phyloP scores from a whole-genome alignment of 495 filamentous ascomycete species.

The Talaromyces proteolyticus region DNA sequence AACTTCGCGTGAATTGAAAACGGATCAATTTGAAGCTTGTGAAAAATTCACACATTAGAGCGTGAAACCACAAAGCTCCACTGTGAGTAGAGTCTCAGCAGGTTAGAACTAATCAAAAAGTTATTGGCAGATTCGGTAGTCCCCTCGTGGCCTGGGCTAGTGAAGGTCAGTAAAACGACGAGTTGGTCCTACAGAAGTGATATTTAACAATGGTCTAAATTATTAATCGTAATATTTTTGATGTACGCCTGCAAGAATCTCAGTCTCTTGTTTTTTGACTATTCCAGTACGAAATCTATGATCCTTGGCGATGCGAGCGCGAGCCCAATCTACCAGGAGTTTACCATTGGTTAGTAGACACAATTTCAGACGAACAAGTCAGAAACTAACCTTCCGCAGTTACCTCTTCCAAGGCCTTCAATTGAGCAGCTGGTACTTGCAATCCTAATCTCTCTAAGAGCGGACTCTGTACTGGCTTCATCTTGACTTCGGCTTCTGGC shows the following conservation, averaged over 20 bases:
- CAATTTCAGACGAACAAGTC: not conserved
- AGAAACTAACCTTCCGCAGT: constrained; percentile 4
- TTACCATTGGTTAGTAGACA: not conserved
- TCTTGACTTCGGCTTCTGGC: constrained; percentile 29
- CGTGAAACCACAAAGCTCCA: no score
- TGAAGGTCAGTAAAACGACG: no score
- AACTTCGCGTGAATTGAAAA: no score
- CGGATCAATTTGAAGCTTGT: no score
- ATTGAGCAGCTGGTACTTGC: constrained; percentile 22
- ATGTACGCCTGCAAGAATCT: constrained; percentile 2
- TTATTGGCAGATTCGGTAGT: no score
- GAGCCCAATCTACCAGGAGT: constrained; percentile 1
- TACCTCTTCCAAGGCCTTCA: constrained; percentile 3
- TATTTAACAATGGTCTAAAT: no score
- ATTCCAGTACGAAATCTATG: constrained; percentile 1
- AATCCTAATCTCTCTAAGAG: constrained; percentile 40
- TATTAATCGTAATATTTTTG: constrained; percentile 4
- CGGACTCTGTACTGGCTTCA: constrained; percentile 37
- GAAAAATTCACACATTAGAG: no score
- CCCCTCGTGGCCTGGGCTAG: no score
- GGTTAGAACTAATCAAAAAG: no score
- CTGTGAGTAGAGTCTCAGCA: no score
- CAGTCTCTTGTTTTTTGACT: constrained; percentile 4
- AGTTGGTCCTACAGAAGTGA: no score
- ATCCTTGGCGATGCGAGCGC: constrained; percentile 3